Percentiles rank a stretch among this genome's conserved stretches.
These are phyloP conservation scores for Mycosphaerella sp. DNA, from an alignment of 2,329 filamentous ascomycete genomes.

Conservation along the genomic window DNA sequence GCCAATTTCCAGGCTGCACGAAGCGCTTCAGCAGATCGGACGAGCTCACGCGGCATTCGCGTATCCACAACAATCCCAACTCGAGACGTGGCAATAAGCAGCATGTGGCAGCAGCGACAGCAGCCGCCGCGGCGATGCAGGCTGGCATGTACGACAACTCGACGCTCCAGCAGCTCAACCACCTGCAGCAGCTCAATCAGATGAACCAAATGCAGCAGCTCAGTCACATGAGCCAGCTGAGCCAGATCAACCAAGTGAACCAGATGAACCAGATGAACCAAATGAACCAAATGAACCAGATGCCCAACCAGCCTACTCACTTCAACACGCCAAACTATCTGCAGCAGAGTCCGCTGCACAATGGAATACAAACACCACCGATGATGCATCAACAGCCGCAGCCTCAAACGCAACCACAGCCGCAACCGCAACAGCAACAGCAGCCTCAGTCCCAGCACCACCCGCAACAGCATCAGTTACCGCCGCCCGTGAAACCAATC, in stretches of 20 bases:
- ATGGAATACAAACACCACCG: conserved; percentile 5
- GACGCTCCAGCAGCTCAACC: conserved; percentile 54
- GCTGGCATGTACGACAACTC: conserved; percentile 47
- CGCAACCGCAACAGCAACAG: conserved; percentile 13
- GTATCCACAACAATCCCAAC: conserved; percentile 99
- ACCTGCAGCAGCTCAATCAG: conserved; percentile 67
- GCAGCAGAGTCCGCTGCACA: conserved; percentile 5
- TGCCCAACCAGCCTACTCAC: conserved; percentile 12
- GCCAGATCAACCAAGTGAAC: conserved; percentile 18
- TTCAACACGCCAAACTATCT: conserved; percentile 9
- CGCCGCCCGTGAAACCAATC: conserved; percentile 9
- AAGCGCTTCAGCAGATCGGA: conserved; percentile 97
- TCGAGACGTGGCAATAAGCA: conserved; percentile 88
- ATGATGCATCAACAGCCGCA: conserved; percentile 14
- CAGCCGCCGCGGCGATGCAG: conserved; percentile 48
- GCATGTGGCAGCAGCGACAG: conserved; percentile 54
- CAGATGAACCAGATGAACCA: conserved; percentile 18
- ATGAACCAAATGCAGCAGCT: conserved; percentile 53
- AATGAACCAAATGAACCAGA: conserved; percentile 15
- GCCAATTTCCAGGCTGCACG: conserved; percentile 89
- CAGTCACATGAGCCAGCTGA: conserved; percentile 26
- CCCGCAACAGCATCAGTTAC: conserved; percentile 14
- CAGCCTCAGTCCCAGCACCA: conserved; percentile 14
- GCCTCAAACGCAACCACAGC: conserved; percentile 14
- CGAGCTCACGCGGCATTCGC: conserved; percentile 90